Base-by-base conservation (phyloP, 768 basidiomycete genomes). In the Auriscalpium vulgare region DNA sequence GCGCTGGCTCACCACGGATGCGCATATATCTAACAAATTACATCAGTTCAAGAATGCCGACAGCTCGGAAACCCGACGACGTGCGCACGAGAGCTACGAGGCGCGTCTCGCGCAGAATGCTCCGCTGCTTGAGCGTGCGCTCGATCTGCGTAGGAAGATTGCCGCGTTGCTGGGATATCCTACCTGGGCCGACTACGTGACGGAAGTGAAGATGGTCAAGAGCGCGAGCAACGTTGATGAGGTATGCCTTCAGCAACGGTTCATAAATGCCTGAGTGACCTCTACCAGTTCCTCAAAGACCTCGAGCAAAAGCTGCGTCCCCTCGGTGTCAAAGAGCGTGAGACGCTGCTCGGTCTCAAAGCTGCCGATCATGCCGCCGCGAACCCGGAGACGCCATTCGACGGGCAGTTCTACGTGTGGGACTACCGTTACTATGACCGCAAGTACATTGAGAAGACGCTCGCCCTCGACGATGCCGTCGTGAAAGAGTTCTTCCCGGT, bases 401-500 rank as follows among this genome's bases (percentile, higher is more conserved):
- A 92, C 57, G 81, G 81, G 57, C 71, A 85, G 63, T 84, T 94
- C 66, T 86, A 85, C 64, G 73, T 90, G 53, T 93, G 90, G 89
- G 92, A 93, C 65, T 21, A 91, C 67, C 78, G 87, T 62, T 85
- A 84, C 67, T 87, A 82, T 58, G 82, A 85, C 65, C 76, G 81
- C 59, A 80, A 75, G 65, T 88, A 74, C 64, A 73, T 85, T 53
- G 87, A 92, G 69, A 74, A 79, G 63, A 76, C 77, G 19, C 74
- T 93, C 29, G 74, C 78, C 37, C 77, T 91, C 37, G 89, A 93
- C 58, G 88, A 92, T 61, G 79, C 79, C 59, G 73, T 85, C 11
- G 83, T 94, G 60, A 92, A 93, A 70, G 87, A 93, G 67, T 91
- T 92, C 68, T 93, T 95, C 79, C 90, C 91, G 0, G 92, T 93